Base-by-base conservation (phyloP, 176 grass and related monocot species). In the Cocos nucifera region DNA sequence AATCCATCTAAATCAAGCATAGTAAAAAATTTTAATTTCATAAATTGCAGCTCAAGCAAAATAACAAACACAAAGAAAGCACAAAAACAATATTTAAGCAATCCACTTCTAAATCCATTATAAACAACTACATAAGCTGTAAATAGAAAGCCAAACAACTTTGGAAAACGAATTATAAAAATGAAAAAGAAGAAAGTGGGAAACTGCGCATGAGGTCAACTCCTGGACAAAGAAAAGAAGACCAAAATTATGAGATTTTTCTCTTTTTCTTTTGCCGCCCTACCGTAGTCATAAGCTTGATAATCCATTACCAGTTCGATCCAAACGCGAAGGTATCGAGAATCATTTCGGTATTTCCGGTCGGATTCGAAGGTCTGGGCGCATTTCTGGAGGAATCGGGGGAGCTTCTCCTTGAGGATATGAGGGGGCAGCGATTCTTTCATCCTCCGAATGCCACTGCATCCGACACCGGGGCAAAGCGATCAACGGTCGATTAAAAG, bases 381-480 rank as follows among this genome's bases (percentile, higher is more conserved):
- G 62, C 92, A 97, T 71, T 97, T 97, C 66, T 97, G 87, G 50
- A 97, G 87, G 69, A 90, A 97, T 69, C 87, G 77, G 4, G 87
- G 92, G 48, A 97, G 81, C 65, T 97, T 97, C 75, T 82, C 78
- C 61, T 73, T 72, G 28, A 88, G 61, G 54, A 58, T 75, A 16
- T 22, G 71, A 21, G 64, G 75, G 17, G 92, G 83, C 6, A 90
- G 71, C 50, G 66, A 57, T 48, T 54, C 65, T 69, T 77, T 80
- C 78, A 97, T 61, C 76, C 60, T 84, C 48, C 79, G 61, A 50
- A 91, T 70, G 35, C 87, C 86, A 49, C 92, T 90, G 66, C 12
- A 49, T 25, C 28, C 10, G 22, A 18, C 22, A 29, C 48, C 50
- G 49, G 21, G 15, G 19, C 16, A 21, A 25, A 32, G 58, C 2